A percentile compares a stretch with the other conserved stretches of the same genome.
phyloP scores from a whole-genome alignment of 2,329 filamentous ascomycete genomes.

The Hypoxylon sp. region DNA sequence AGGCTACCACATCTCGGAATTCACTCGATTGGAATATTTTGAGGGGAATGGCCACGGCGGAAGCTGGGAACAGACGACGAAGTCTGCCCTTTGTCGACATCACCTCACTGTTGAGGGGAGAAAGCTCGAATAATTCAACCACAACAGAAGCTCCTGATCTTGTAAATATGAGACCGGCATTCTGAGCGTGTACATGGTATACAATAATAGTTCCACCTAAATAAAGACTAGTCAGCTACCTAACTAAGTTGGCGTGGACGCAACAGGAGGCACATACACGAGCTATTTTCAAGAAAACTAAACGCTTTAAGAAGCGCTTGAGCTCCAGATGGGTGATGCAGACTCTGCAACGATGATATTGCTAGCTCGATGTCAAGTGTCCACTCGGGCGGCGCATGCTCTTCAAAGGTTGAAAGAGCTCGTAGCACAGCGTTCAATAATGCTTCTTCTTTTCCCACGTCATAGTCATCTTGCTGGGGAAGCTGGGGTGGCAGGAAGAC shows the following conservation, averaged over 20 bases:
- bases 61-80: slow-evolving; percentile 31
- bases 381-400: too few relatives aligned
- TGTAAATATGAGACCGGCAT: slow-evolving; percentile 48
- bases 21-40: slow-evolving; percentile 14
- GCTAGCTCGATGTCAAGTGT: neutral
- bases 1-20: slow-evolving; percentile 28
- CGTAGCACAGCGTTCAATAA: slow-evolving; percentile 21
- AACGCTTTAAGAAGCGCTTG: slow-evolving; percentile 5
- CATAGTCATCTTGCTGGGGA: slow-evolving; percentile 31
- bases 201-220: slow-evolving; percentile 13
- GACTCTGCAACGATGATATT: slow-evolving; percentile 3
- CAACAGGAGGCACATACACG: too few relatives aligned
- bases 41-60: slow-evolving; percentile 40
- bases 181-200: slow-evolving; percentile 47
- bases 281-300: neutral
- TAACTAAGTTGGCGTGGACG: neutral
- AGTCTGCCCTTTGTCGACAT: slow-evolving; percentile 44
- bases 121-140: slow-evolving; percentile 50
- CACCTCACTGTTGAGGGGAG: slow-evolving; percentile 40
- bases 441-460: slow-evolving; percentile 5
- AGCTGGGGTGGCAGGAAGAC: slow-evolving; percentile 35
- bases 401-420: slow-evolving; percentile 9
- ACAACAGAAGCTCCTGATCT: slow-evolving; percentile 27
- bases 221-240: slow-evolving; percentile 2
- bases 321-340: slow-evolving; percentile 1